Conservation (phyloP, 306 rosid genomes). For the Prunus campanulata region DNA sequence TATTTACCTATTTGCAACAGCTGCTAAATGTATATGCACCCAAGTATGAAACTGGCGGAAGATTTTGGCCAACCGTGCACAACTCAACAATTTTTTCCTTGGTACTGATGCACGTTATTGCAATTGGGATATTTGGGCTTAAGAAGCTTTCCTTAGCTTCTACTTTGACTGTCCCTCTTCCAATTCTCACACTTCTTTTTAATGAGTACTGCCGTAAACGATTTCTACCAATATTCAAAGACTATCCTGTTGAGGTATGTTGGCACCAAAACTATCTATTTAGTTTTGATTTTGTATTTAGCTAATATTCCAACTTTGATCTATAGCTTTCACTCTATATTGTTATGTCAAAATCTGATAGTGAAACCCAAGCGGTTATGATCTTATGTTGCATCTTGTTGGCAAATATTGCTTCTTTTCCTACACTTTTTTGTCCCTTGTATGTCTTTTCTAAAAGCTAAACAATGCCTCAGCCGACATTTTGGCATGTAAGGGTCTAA, state of each 20-base stretch:
- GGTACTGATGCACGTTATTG: conserved; percentile 77
- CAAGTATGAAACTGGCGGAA: conserved; percentile 67
- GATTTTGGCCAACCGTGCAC: conserved; percentile 76
- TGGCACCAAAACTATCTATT: neutral
- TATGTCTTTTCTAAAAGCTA: neutral
- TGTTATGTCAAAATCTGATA: neutral
- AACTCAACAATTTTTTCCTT: conserved; percentile 65
- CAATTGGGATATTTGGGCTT: conserved; percentile 74
- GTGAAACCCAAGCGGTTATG: neutral
- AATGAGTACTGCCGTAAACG: conserved; percentile 66
- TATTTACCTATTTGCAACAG: conserved; percentile 33
- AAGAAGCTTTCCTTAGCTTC: conserved; percentile 71
- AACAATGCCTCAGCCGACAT: neutral
- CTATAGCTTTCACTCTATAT: neutral
- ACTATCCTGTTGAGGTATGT: conserved; percentile 66
- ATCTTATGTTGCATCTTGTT: neutral
- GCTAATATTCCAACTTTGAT: neutral
- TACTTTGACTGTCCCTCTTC: conserved; percentile 66
- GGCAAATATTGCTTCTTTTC: neutral
- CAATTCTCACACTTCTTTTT: conserved; percentile 74
- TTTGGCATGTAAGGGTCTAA: neutral
- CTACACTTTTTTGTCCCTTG: neutral
- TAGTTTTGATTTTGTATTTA: neutral
- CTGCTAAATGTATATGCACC: conserved; percentile 67
- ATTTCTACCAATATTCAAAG: conserved; percentile 57